Evolutionary conservation across 176 grass and related monocot genomes (phyloP).

Genomic region (Zizania latifolia): DNA sequence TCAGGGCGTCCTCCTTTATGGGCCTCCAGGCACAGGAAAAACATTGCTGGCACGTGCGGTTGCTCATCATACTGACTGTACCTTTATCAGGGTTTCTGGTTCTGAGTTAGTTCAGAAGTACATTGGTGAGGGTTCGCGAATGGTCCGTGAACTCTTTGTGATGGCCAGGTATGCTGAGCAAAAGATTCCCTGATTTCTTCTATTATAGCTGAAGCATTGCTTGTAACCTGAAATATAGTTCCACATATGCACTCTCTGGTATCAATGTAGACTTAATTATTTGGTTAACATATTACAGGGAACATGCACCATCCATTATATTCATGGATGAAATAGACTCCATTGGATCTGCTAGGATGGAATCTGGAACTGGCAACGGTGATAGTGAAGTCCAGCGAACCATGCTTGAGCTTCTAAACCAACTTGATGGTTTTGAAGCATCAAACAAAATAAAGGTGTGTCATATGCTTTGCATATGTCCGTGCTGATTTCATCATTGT

Average conservation of each 20-base stretch:
- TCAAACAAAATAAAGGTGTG: constrained; percentile 98
- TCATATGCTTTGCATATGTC: no score
- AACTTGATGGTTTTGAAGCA: constrained; percentile 98
- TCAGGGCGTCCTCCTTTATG: constrained; percentile 94
- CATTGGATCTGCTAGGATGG: constrained; percentile 91
- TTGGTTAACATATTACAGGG: constrained; percentile 47
- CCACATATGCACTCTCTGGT: no score
- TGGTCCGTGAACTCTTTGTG: constrained; percentile 97
- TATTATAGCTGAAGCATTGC: no score
- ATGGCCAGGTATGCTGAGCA: constrained; percentile 99
- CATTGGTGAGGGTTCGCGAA: constrained; percentile 92
- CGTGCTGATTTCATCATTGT: no score
- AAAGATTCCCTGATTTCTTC: constrained; percentile 1
- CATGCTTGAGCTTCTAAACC: constrained; percentile 98
- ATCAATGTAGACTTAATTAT: background rate
- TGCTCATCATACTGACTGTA: constrained; percentile 97
- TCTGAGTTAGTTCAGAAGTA: constrained; percentile 98
- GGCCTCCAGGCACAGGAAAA: constrained; percentile 95
- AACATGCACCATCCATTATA: constrained; percentile 96
- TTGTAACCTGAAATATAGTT: no score
- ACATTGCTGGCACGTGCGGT: constrained; percentile 90
- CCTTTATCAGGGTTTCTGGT: constrained; percentile 98
- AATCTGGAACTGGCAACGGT: constrained; percentile 65
- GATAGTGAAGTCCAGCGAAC: constrained; percentile 98
- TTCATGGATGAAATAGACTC: constrained; percentile 99